Base-by-base conservation (phyloP, 208 protist species). In the Leishmania major region DNA sequence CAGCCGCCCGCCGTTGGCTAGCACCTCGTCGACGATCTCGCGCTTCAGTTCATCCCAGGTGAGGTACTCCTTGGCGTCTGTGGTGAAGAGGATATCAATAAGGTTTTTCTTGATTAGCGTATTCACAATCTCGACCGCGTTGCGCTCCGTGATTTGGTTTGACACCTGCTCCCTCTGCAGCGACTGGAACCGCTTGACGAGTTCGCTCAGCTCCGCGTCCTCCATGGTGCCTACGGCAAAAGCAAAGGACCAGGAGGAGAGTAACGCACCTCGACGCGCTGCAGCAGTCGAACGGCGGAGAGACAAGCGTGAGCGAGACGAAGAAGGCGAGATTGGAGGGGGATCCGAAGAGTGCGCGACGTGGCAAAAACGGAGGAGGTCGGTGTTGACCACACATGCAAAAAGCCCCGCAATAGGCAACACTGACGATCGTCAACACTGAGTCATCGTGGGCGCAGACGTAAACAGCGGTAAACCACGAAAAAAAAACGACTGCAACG, bases 51-150 rank as follows among this genome's bases (percentile, higher is more conserved):
- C 88, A 71, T 96, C 89, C 90, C 93, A 95, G 22, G 93, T 96
- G 53, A 96, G 83, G 77, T 95, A 96, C 84, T 96, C 91, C 81
- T 96, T 96, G 22, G 89, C 93, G 69, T 96, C 93, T 6, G 90
- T 87, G 11, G 93, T 96, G 84, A 91, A 96, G 31, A 96, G 78
- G 6, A 96, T 83, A 49, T 96, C 93, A 15, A 96, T 78, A 28
- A 96, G 69, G 72, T 93, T 91, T 67, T 90, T 89, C 75, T 92
- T 83, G n/a, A 92, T 64, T 4, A 96, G 76, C 40, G 88, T 80
- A 79, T 95, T 96, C 17, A 93, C 88, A 55, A 96, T 96, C 81
- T 96, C 93, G 5, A 96, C 90, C 25, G 92, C 91, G 74, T 96
- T 96, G 60, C 93, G 91, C 86, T 96, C 93, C 1, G 87, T 90